Percentiles rank a stretch among this genome's conserved stretches.
Evolutionary conservation across 2,329 filamentous ascomycete genomes (phyloP).

Genomic region (Aspergillus floridensis): DNA sequence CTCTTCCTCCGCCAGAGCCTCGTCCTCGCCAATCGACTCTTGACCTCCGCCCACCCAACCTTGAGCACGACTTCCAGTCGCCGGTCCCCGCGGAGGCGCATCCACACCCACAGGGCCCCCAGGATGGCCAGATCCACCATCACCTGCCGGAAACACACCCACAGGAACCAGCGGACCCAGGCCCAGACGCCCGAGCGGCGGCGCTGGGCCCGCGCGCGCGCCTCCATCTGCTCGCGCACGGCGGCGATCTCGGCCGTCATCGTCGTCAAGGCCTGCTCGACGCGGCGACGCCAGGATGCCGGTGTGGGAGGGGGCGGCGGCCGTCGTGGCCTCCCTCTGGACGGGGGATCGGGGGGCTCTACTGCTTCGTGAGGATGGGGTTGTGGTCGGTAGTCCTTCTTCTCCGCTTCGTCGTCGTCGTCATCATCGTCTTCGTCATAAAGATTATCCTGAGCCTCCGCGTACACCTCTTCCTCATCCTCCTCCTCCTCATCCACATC

Average conservation of each 20-base stretch:
- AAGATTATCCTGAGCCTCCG: slow-evolving; percentile 35
- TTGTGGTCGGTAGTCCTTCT: slow-evolving; percentile 5
- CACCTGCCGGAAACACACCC: slow-evolving; percentile 69
- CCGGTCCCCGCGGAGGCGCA: slow-evolving; percentile 43
- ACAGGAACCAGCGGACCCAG: slow-evolving; percentile 70
- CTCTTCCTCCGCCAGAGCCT: slow-evolving; percentile 21
- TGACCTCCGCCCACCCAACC: slow-evolving; percentile 34
- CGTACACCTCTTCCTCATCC: slow-evolving; percentile 33
- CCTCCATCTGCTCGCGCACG: slow-evolving; percentile 82
- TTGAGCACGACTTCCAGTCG: slow-evolving; percentile 41
- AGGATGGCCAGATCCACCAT: slow-evolving; percentile 64
- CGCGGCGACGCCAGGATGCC: slow-evolving; percentile 70
- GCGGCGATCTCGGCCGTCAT: slow-evolving; percentile 92
- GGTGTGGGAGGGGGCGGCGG: no score
- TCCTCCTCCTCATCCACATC: slow-evolving; percentile 23
- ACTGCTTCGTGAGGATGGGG: slow-evolving; percentile 8
- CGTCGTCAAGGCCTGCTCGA: slow-evolving; percentile 82
- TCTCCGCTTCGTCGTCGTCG: slow-evolving; percentile 1
- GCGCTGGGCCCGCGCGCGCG: slow-evolving; percentile 67
- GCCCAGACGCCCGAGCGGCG: slow-evolving; percentile 63
- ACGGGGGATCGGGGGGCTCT: slow-evolving; percentile 10
- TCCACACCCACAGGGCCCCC: slow-evolving; percentile 39
- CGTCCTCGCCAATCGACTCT: slow-evolving; percentile 29
- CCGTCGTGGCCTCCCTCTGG: slow-evolving; percentile 12
- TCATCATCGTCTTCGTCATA: slow-evolving; percentile 26